Conservation (phyloP, 2,329 filamentous ascomycete genomes). For the Phoma sp. region DNA sequence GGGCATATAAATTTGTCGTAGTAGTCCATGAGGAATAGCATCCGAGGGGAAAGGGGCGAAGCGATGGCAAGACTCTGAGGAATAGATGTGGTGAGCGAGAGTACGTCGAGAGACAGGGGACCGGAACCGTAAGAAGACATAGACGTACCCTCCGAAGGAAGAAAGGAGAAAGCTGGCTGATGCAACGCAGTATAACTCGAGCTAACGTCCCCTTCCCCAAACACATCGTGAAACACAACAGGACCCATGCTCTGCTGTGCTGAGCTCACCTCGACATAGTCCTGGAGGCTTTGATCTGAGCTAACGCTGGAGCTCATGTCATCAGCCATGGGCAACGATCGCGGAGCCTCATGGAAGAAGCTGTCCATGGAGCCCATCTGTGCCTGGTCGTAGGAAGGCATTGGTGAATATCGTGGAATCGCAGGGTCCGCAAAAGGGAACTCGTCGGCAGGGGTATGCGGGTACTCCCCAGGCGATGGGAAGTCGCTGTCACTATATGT, state of each 20-base stretch:
- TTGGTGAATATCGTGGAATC: constrained; percentile 45
- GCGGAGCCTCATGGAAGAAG: constrained; percentile 45
- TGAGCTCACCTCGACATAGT: constrained; percentile 51
- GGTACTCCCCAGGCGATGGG: constrained; percentile 56
- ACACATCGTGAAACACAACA: constrained; percentile 48
- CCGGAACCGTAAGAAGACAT: constrained; percentile 51
- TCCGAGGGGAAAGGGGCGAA: constrained; percentile 72
- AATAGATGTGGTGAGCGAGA: constrained; percentile 51
- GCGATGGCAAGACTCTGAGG: constrained; percentile 59
- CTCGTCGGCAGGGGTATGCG: constrained; percentile 56
- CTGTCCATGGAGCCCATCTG: constrained; percentile 50
- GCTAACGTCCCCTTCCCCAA: constrained; percentile 49
- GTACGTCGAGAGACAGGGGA: constrained; percentile 47
- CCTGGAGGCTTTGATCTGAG: constrained; percentile 55
- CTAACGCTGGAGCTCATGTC: constrained; percentile 56
- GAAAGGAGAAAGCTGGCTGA: constrained; percentile 50
- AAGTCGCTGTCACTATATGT: constrained; percentile 59
- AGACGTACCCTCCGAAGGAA: constrained; percentile 52
- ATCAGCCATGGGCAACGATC: constrained; percentile 48
- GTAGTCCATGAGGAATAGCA: constrained; percentile 91
- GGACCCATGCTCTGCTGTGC: constrained; percentile 45
- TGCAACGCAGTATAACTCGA: constrained; percentile 46
- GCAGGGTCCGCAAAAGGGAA: constrained; percentile 51
- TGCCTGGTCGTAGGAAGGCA: constrained; percentile 43
- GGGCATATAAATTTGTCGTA: constrained; percentile 93